Conservation (phyloP, 139 green algal genomes). For the Marvania coccoides region DNA sequence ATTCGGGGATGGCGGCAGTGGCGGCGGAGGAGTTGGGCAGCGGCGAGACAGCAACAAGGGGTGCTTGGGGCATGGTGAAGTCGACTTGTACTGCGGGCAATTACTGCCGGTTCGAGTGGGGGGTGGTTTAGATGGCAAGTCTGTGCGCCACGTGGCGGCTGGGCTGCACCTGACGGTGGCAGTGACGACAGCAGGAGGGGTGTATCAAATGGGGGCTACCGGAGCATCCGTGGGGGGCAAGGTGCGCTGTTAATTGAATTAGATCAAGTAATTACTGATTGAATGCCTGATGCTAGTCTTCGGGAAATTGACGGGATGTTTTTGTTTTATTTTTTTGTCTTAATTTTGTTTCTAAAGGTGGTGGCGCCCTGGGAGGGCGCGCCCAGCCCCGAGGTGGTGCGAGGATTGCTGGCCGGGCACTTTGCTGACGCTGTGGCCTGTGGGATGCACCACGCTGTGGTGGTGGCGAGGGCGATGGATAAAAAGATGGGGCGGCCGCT, state of each 20-base stretch:
- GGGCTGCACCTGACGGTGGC: conserved; percentile 74
- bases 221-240: conserved; percentile 23
- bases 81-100: conserved; percentile 28
- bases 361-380: conserved; percentile 39
- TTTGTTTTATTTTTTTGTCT: too few relatives aligned
- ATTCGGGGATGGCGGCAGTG: not conserved
- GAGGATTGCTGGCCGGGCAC: conserved; percentile 13
- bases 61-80: conserved; percentile 63
- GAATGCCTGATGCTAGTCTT: too few relatives aligned
- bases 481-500: not conserved
- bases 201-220: conserved; percentile 75
- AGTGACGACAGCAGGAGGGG: conserved; percentile 48
- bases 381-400: conserved; percentile 10
- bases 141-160: conserved; percentile 50
- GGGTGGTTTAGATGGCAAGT: conserved; percentile 14
- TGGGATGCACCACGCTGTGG: conserved; percentile 59
- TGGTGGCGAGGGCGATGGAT: conserved; percentile 36
- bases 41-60: conserved; percentile 45
- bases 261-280: too few relatives aligned
- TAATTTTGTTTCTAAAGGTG: too few relatives aligned
- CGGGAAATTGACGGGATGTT: too few relatives aligned
- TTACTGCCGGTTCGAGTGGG: conserved; percentile 42
- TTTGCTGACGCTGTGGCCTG: conserved; percentile 45
- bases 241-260: too few relatives aligned
- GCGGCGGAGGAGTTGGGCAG: not conserved